Conservation (phyloP, 257 asterid genomes). For the Solanum okadae region DNA sequence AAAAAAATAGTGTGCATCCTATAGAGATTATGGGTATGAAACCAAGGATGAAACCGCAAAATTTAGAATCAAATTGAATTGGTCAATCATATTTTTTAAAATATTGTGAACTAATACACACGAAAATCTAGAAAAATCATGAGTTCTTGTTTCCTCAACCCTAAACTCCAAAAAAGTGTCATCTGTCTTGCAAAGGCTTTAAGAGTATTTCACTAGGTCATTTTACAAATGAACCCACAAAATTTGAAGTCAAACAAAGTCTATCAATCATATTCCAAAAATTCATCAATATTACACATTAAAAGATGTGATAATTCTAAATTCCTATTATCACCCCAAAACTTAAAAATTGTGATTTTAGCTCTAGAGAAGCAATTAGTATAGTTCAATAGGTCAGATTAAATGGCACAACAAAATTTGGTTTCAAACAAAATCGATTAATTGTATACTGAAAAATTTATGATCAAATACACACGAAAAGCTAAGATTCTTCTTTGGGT, state of each 20-base stretch:
- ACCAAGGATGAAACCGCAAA: fast-evolving
- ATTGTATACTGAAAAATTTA: not conserved
- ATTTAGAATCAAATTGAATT: not conserved
- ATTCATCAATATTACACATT: not conserved
- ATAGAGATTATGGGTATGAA: not conserved
- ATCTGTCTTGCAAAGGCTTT: not conserved
- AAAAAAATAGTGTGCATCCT: not conserved
- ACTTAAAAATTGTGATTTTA: not conserved
- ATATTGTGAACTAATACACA: not conserved
- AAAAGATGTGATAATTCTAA: not conserved
- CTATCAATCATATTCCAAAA: not conserved
- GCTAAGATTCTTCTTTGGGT: not conserved
- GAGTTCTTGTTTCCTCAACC: not conserved
- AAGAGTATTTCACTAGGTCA: not conserved
- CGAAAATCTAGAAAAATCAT: not conserved
- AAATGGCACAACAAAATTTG: not conserved
- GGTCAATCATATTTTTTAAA: not conserved
- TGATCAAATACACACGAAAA: not conserved
- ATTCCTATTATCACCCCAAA: too few relatives aligned
- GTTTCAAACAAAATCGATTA: not conserved
- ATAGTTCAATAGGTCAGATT: not conserved
- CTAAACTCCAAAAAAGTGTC: not conserved
- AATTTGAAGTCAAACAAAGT: not conserved
- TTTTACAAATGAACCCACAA: not conserved
- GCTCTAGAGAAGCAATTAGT: not conserved